Conservation (phyloP, 73 alveolate species). For the Paramecium bursaria region DNA sequence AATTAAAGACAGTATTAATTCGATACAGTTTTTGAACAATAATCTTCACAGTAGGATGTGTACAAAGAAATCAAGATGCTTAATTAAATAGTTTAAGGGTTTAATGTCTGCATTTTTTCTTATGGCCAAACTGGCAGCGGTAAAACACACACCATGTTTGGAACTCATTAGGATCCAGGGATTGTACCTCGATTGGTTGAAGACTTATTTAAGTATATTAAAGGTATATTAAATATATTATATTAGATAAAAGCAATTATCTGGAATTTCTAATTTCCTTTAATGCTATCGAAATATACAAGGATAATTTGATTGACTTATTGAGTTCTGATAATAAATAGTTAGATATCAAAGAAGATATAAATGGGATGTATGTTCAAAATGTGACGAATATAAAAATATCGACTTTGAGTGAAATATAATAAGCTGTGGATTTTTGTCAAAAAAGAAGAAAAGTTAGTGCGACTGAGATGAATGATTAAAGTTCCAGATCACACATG, state of each 20-base stretch:
- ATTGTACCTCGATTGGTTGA: constrained; percentile 92
- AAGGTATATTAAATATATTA: not conserved
- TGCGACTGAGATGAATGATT: constrained; percentile 82
- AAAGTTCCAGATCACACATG: constrained; percentile 82
- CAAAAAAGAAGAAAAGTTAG: constrained; percentile 78
- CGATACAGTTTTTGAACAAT: constrained; percentile 52
- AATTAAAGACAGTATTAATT: constrained; percentile 52
- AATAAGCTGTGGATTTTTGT: constrained; percentile 74
- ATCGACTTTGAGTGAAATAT: constrained; percentile 65
- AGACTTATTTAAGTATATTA: constrained; percentile 74
- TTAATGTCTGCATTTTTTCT: constrained; percentile 98
- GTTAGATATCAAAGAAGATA: constrained; percentile 53
- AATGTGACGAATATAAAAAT: constrained; percentile 53
- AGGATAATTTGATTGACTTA: constrained; percentile 56
- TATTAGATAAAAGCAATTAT: not conserved
- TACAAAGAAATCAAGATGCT: constrained; percentile 49
- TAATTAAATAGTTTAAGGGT: constrained; percentile 92
- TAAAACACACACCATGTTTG: constrained; percentile 96
- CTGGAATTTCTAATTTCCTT: constrained; percentile 34
- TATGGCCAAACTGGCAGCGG: constrained; percentile 99
- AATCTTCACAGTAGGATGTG: constrained; percentile 48
- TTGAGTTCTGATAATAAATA: not conserved
- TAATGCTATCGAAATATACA: constrained; percentile 34
- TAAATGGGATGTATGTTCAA: constrained; percentile 30
- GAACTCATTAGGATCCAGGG: constrained; percentile 93